phyloP scores from a whole-genome alignment of 2,329 filamentous ascomycete species.

The Pseudopyricularia javanii region DNA sequence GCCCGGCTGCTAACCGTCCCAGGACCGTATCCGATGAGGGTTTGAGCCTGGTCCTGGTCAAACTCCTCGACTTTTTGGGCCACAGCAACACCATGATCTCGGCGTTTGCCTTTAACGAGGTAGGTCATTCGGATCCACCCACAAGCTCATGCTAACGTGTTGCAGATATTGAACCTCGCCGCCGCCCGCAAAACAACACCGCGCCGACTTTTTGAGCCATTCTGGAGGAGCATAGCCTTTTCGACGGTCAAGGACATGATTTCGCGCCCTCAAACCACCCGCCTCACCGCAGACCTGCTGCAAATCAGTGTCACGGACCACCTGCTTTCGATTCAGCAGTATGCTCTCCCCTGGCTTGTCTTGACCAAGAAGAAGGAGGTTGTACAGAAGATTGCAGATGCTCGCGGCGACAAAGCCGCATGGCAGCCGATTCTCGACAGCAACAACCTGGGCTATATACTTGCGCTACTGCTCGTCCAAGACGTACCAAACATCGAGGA shows the following conservation, averaged over 20 bases:
- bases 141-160: too few relatives aligned
- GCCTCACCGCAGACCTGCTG: constrained; percentile 69
- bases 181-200: constrained; percentile 49
- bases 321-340: constrained; percentile 61
- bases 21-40: constrained; percentile 68
- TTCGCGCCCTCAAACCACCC: constrained; percentile 67
- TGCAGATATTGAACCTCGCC: constrained; percentile 55
- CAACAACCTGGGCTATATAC: constrained; percentile 42
- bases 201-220: constrained; percentile 66
- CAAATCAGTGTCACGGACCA: constrained; percentile 65
- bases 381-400: constrained; percentile 69
- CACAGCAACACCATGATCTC: constrained; percentile 70
- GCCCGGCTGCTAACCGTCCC: background rate
- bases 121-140: constrained; percentile 25
- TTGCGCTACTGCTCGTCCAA: constrained; percentile 48
- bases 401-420: constrained; percentile 56
- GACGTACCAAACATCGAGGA: constrained; percentile 44
- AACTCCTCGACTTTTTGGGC: constrained; percentile 77
- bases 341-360: constrained; percentile 80
- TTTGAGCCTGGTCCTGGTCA: constrained; percentile 72
- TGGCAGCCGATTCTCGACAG: constrained; percentile 42
- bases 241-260: constrained; percentile 72
- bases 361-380: constrained; percentile 65
- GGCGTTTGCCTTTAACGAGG: constrained; percentile 72
- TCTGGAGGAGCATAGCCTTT: constrained; percentile 78